Evolutionary conservation across 129 eudicot genomes (phyloP), one percentile per base, ranked within the genome.

Genomic region (Escallonia herrerae): DNA sequence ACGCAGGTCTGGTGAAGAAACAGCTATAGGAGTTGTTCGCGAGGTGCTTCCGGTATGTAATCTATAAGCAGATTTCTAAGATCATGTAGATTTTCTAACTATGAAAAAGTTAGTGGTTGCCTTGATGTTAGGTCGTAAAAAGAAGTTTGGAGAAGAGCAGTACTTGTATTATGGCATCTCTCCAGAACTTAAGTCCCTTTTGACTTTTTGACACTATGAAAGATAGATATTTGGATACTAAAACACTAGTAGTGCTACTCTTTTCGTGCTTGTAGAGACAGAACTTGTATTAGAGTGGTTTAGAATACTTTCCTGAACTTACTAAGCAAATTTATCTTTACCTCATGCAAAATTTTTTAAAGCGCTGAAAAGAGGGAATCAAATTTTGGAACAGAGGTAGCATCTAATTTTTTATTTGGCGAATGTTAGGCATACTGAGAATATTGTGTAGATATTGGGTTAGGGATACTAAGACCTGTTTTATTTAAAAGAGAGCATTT

Each of bases 31-130:
- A 61, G 90, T 89, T 55, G 70, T 89, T 42, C 86, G 80, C 50
- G 99, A 94, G 62, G 93, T 94, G 74, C 91, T 86, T 52, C 72
- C 85, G 95, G 99, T 94, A 84, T 72, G 75, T 74, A 41, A 11
- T 14, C 58, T 48, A 45, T 6, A 49, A 41, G 71, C 41, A 57
- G n/a, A 40, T 59, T 59, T 22, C 7, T 15, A 7, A 7, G 10
- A 38, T 57, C 3, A 57, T 59, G 15, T 64, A 40, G n/a, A 5
- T 53, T 53, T 53, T 11, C 33, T 22, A 22, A 22, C 33, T 22
- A 22, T 22, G 33, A 22, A 0, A 22, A 22, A 22, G 33, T 22
- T n/a, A 22, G 33, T 22, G 33, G 33, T 22, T 22, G 33, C 33
- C 33, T 22, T 22, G 33, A 22, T 22, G 33, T 22, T 22, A 22